Evolutionary conservation across 2,329 filamentous ascomycete species (phyloP), one percentile per base, ranked within the genome.

Genomic region (Fusarium annulatum): DNA sequence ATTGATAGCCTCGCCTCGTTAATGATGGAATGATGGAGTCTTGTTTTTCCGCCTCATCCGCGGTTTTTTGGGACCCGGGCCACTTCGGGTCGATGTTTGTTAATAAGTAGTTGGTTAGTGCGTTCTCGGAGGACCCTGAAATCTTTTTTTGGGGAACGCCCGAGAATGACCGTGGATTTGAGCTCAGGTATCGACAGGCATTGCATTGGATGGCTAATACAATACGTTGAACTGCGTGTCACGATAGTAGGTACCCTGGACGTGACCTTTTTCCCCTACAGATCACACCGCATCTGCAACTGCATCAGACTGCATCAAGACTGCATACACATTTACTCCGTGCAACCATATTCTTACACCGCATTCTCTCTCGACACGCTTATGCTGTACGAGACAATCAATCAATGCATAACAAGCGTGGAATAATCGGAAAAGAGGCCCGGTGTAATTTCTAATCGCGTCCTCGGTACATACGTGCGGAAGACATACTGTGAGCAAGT

Each of bases 21-120:
- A 33, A 36, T 52, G 64, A 72, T 64, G 49, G 51, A 41, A 41
- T 21, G 33, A 55, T 41, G 51, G 61, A 69, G 49, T 46, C 34
- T 74, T 30, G 57, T 64, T 74, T 73, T 75, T 62, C 72, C 75
- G 74, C 75, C 72, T 76, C 75, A 77, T 76, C 75, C 75, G 72
- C 74, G 56, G 59, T 62, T 62, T 72, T 43, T 43, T 55, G 67
- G 52, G 49, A 56, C 55, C 67, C 67, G 73, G 73, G 52, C 75
- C 73, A 76, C 71, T 60, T 73, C 72, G 72, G 67, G 64, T 76
- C 69, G 48, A 58, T 77, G 58, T 63, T 67, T 77, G 52, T 63
- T 69, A 63, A 9, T 67, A 63, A 14, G 33, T 33, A 33, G 64
- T 36, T 23, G n/a, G 30, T 60, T 70, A 48, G 68, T 69, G 67